Percentiles rank a stretch among this genome's conserved stretches.
Conservation (phyloP, 352 stramenopile genomes). For the Pelagophyceae sp. region DNA sequence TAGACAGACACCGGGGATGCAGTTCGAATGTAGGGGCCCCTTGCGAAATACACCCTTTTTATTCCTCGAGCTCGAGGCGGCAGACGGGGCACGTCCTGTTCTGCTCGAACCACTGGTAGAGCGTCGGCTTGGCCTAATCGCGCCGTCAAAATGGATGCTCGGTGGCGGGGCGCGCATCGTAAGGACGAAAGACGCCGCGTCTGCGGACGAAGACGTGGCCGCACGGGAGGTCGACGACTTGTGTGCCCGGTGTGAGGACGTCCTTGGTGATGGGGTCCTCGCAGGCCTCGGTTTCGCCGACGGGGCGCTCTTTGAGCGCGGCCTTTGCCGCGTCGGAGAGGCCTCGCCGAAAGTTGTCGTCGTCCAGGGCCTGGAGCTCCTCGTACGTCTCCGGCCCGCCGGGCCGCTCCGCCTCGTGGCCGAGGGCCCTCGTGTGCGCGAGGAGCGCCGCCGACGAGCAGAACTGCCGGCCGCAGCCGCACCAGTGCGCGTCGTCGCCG, state of each 20-base stretch:
- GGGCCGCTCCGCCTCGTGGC: not conserved
- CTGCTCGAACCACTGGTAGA: not conserved
- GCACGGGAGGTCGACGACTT: not conserved
- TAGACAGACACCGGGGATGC: no score
- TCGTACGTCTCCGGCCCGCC: not conserved
- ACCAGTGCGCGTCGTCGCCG: not conserved
- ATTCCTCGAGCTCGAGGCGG: not conserved
- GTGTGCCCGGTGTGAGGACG: not conserved
- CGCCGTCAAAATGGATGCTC: no score
- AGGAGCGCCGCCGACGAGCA: not conserved
- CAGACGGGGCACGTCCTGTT: constrained; percentile 3
- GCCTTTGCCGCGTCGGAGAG: not conserved
- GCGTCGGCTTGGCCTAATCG: no score
- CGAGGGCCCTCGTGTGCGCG: not conserved
- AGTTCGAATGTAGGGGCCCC: no score
- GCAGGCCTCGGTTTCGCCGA: not conserved
- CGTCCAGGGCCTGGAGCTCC: not conserved
- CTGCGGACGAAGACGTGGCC: not conserved
- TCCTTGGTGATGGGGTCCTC: constrained; percentile 12
- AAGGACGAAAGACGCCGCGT: no score
- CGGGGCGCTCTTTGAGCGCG: not conserved
- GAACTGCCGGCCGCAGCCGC: constrained; percentile 4
- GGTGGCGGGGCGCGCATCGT: no score
- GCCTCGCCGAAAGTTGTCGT: not conserved
- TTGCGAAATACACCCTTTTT: no score